Evolutionary conservation across 2,329 filamentous ascomycete species (phyloP), one percentile per base, ranked within the genome.

Genomic region (Dendryphion nanum): DNA sequence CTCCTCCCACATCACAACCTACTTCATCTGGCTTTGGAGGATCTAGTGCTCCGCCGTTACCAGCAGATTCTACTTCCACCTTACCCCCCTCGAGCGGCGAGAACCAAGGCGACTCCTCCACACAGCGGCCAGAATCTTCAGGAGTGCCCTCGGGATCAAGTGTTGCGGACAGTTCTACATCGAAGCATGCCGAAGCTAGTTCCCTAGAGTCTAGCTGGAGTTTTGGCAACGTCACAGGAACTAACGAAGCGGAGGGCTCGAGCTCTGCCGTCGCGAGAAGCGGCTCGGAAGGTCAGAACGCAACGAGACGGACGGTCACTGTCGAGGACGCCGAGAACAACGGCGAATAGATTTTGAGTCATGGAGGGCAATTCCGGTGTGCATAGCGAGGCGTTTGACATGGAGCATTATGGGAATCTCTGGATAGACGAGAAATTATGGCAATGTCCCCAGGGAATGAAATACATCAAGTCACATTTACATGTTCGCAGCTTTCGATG

Each of bases 301-400:
- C 48, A 10, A 55, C 51, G 10, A 57, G 45, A 38, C 48, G 56
- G 34, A 50, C 54, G 28, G 60, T 50, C 14, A 62, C 53, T 5
- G 53, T 64, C 18, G 62, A 64, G 35, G 60, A 66, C 37, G 50
- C 42, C 12, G 58, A 61, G 23, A 59, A 63, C 23, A 48, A 48
- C 18, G 58, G 47, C 21, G 37, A 53, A 38, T 26, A 26, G 55
- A 44, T 42, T 30, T 32, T 28, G 28, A 40, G 6, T 4, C 16
- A 28, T 35, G 15, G n/a, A 17, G 19, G 18, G 16, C 5, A 29
- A 34, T 20, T 12, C 24, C 49, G 42, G 45, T 53, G 50, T 56
- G 57, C 61, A 65, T 64, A 65, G 61, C 60, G 61, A 51, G 61
- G 61, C 53, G 61, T 64, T 57, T 57, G n/a, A n/a, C n/a, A n/a